Percentiles rank a stretch among this genome's conserved stretches.
These are phyloP conservation scores for Tetrahymena borealis DNA, from an alignment of 73 alveolate genomes.

Conservation along the genomic window DNA sequence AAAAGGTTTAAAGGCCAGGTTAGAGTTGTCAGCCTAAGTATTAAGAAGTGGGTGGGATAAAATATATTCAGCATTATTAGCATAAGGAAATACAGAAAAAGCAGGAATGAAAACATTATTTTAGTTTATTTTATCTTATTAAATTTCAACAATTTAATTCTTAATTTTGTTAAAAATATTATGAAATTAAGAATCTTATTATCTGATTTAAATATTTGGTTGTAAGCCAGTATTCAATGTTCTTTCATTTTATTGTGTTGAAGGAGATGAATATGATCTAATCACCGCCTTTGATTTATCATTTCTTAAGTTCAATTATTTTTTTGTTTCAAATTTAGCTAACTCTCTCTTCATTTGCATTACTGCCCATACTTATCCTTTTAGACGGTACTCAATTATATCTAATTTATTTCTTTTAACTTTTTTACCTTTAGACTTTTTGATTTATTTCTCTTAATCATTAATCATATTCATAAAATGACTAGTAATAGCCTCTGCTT, in stretches of 20 bases:
- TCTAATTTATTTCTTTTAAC: neutral
- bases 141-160: neutral
- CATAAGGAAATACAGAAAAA: neutral
- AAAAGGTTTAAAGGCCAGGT: neutral
- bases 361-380: neutral
- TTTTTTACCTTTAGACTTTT: neutral
- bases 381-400: neutral
- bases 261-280: neutral
- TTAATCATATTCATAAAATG: neutral
- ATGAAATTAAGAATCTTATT: neutral
- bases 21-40: neutral
- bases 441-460: neutral
- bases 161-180: neutral
- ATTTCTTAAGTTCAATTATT: neutral
- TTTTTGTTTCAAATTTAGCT: neutral
- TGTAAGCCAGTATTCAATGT: neutral
- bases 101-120: neutral
- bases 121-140: neutral
- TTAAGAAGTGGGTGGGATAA: neutral
- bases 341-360: neutral
- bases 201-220: neutral
- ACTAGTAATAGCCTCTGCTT: neutral
- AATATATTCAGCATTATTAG: neutral
- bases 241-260: neutral
- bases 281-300: neutral